These are phyloP conservation scores for Ogataea thermomethanolica DNA, from an alignment of 805 yeast species.

Conservation along the genomic window DNA sequence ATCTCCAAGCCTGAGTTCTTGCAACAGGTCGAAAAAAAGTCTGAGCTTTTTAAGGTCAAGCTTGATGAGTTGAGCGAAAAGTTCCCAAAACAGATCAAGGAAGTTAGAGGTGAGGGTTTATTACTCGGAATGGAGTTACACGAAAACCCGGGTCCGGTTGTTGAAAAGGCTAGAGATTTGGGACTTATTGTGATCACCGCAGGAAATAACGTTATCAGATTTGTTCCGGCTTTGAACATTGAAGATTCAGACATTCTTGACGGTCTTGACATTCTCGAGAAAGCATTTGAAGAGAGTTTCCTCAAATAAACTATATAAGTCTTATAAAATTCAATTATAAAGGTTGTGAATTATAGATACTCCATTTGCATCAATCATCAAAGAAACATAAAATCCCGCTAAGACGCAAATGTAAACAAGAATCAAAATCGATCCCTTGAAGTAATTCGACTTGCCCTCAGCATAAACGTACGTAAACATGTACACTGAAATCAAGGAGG, in stretches of 20 bases:
- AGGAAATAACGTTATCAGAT: conserved; percentile 84
- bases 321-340: background rate
- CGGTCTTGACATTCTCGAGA: conserved; percentile 69
- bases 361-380: conserved; percentile 33
- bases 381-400: conserved; percentile 75
- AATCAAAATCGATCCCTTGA: conserved; percentile 87
- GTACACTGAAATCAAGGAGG: conserved; percentile 79
- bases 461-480: conserved; percentile 91
- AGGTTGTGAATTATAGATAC: conserved; percentile 2
- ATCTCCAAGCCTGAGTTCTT: conserved; percentile 62
- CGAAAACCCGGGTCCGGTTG: conserved; percentile 60
- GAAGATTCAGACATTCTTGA: conserved; percentile 61
- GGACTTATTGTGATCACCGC: conserved; percentile 88
- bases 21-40: conserved; percentile 54
- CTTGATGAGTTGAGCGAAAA: conserved; percentile 48
- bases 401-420: conserved; percentile 72
- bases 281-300: conserved; percentile 43
- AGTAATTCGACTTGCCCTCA: conserved; percentile 94
- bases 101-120: conserved; percentile 85
- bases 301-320: conserved; percentile 5
- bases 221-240: conserved; percentile 90
- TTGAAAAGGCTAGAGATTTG: conserved; percentile 65
- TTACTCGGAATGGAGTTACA: conserved; percentile 78
- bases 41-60: conserved; percentile 51
- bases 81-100: conserved; percentile 59